Evolutionary conservation across 2,329 filamentous ascomycete genomes (phyloP), one percentile per base, ranked within the genome.

Genomic region (Biscogniauxia marginata): DNA sequence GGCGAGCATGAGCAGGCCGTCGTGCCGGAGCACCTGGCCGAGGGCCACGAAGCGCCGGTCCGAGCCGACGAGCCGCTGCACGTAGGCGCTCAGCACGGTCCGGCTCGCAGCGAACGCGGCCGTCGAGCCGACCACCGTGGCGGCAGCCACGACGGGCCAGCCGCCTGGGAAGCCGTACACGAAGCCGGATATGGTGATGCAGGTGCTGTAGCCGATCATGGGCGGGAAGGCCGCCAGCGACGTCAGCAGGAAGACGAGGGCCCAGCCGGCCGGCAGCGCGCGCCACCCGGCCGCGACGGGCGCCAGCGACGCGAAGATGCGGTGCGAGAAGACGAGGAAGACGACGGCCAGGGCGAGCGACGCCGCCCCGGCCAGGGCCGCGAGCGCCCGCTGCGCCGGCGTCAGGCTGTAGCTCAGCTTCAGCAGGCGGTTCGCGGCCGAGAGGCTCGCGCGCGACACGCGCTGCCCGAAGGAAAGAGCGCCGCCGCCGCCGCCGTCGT

Each of bases 11-110:
- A 91, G 89, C 51, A 99, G 74, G 0, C 95, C 95, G 68, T 99
- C 95, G 68, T 90, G 87, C 62, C 96, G 91, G 59, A 99, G 79
- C 7, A 95, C 95, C 66, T 97, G 83, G 20, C 90, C 85, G 22
- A 99, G 82, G 4, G 95, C 95, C 8, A 95, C 85, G 71, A 99
- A 99, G 52, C 93, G 84, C 70, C 86, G 88, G 75, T 99, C 93
- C 63, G 83, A 81, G 55, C 90, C 90, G 50, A 97, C 88, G 65
- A 96, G 80, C 18, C 86, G 81, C 65, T 92, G 81, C 23, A 98
- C 93, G 70, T 93, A 93, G 46, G 77, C 78, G 63, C 88, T 88
- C 57, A 98, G 79, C 46, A 97, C 74, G 4, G 90, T 91, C 61
- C 95, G 82, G 52, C 89, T 92, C 47, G 90, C 85, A 56, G 96